Evolutionary conservation across 1,139 yeast species (phyloP), one percentile per base, ranked within the genome.

Genomic region (Saccharomyces uvarum): DNA sequence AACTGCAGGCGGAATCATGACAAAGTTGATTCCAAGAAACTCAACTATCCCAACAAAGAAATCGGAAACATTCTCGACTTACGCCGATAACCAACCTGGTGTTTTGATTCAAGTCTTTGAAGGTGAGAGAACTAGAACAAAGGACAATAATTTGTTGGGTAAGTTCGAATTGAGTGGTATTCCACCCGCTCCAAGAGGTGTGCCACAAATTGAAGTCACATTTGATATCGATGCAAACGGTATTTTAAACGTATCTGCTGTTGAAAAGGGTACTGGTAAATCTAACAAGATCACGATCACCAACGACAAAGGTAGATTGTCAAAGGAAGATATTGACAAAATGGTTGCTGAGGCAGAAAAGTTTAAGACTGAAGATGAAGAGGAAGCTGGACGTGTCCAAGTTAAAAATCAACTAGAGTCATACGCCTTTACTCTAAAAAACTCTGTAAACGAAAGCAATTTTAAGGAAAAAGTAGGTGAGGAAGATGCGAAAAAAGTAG

Each of bases 111-210:
- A 90, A 79, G 97, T 91, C 58, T 91, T 77, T 72, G 97, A 91
- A 77, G 98, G 98, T 81, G 98, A 91, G 79, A 88, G 98, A 77
- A 87, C 97, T 57, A 81, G 88, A 79, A 89, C 95, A 61, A 88
- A 88, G 78, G 97, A 91, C 77, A 91, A 91, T 82, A 91, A 91
- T 78, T 77, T 86, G 71, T 82, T 91, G 67, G 98, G 98, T 76
- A 91, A 91, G 79, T 91, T 91, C 73, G 97, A 91, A 75, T 83
- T 91, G 68, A 80, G 90, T 59, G 96, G 96, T 73, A 91, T 91
- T 64, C 97, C 98, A 70, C 96, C 98, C 63, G 95, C 97, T 56
- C 97, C 97, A 77, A 88, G 97, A 79, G 98, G 98, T 77, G 93
- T 86, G 62, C 97, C 98, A 70, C 97, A 91, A 77, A 88, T 91